These are phyloP conservation scores for Helotiales sp. DNA, from an alignment of 2,329 filamentous ascomycete species.

Conservation along the genomic window DNA sequence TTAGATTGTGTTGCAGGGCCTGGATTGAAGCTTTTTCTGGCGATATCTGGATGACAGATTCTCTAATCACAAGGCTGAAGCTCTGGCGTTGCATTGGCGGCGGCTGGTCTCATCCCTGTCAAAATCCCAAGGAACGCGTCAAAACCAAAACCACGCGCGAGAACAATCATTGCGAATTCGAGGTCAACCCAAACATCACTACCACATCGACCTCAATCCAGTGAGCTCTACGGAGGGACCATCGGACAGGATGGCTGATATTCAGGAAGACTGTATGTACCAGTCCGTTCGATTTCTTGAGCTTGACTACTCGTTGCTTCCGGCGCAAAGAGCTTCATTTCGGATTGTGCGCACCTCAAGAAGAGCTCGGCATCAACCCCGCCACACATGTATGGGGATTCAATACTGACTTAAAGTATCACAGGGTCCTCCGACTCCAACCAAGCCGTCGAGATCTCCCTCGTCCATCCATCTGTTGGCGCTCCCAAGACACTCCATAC, in stretches of 20 bases:
- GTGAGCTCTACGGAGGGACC: not conserved
- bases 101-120: slow-evolving; percentile 13
- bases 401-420: not conserved
- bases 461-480: slow-evolving; percentile 51
- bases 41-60: not conserved
- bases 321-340: slow-evolving; percentile 19
- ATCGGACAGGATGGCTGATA: slow-evolving; percentile 15
- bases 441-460: slow-evolving; percentile 61
- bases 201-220: not conserved
- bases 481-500: slow-evolving; percentile 58
- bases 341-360: slow-evolving; percentile 4
- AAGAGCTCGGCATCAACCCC: not conserved
- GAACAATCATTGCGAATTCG: not conserved
- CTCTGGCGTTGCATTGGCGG: slow-evolving; percentile 16
- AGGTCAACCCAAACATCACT: not conserved
- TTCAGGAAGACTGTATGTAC: slow-evolving; percentile 18
- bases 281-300: slow-evolving; percentile 11
- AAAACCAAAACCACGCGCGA: slow-evolving; percentile 26
- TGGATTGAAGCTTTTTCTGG: slow-evolving; percentile 3
- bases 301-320: not conserved
- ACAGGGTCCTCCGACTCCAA: slow-evolving; percentile 35
- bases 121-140: slow-evolving; percentile 16
- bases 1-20: slow-evolving; percentile 1
- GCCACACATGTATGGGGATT: not conserved
- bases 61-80: too few relatives aligned